phyloP scores from a whole-genome alignment of 768 basidiomycete genomes.

The Auriscalpium vulgare region DNA sequence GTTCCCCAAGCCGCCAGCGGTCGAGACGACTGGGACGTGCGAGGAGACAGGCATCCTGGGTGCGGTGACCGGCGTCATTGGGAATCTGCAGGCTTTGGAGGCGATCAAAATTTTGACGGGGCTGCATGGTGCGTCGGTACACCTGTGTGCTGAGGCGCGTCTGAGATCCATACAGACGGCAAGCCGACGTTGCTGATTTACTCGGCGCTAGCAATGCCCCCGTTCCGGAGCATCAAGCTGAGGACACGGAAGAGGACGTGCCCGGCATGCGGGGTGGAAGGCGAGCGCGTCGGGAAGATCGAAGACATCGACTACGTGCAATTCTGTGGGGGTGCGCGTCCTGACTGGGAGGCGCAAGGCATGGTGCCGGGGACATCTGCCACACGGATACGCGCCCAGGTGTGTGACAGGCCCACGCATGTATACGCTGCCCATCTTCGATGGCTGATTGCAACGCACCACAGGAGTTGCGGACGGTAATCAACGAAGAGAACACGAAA shows the following conservation, averaged over 20 bases:
- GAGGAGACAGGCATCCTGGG: slow-evolving; percentile 88
- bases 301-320: slow-evolving; percentile 69
- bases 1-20: slow-evolving; percentile 74
- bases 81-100: slow-evolving; percentile 84
- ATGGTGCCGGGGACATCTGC: slow-evolving; percentile 21
- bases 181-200: slow-evolving; percentile 65
- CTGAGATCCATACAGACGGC: slow-evolving; percentile 32
- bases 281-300: slow-evolving; percentile 36
- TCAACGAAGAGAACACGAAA: slow-evolving; percentile 24
- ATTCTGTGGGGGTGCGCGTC: slow-evolving; percentile 71
- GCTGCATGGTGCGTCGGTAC: slow-evolving; percentile 42
- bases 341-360: slow-evolving; percentile 59
- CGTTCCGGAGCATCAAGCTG: slow-evolving; percentile 81
- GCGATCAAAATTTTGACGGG: slow-evolving; percentile 73
- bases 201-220: slow-evolving; percentile 58
- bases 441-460: no score
- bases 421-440: no score
- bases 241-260: slow-evolving; percentile 65
- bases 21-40: slow-evolving; percentile 62
- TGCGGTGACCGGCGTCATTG: slow-evolving; percentile 82
- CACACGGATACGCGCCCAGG: slow-evolving; percentile 24
- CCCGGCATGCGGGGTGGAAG: slow-evolving; percentile 60
- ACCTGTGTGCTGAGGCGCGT: neutral
- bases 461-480: slow-evolving; percentile 39
- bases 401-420: slow-evolving; percentile 8